Conservation (phyloP, 768 basidiomycete species). For the Tephrocybe sp. region DNA sequence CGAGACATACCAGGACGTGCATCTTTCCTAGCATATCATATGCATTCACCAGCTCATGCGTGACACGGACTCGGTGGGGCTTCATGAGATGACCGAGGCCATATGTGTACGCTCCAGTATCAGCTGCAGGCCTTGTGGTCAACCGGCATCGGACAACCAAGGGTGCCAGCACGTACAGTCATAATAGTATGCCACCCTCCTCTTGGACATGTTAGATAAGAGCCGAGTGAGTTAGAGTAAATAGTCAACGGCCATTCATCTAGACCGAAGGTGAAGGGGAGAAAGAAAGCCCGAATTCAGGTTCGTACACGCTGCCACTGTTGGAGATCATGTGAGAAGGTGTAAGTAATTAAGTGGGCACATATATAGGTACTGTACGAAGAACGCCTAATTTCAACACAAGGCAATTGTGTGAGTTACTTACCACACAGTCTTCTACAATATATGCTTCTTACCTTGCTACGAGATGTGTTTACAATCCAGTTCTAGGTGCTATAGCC, state of each 20-base stretch:
- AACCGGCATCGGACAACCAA: background rate
- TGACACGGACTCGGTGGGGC: slow-evolving; percentile 91
- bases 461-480: no score
- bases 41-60: slow-evolving; percentile 87
- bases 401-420: no score
- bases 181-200: slow-evolving; percentile 80
- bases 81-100: slow-evolving; percentile 94
- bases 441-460: no score
- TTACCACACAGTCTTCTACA: no score
- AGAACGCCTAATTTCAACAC: background rate
- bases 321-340: slow-evolving; percentile 19
- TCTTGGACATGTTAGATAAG: slow-evolving; percentile 54
- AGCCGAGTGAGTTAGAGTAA: background rate
- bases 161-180: slow-evolving; percentile 52
- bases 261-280: slow-evolving; percentile 7
- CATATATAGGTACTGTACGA: background rate
- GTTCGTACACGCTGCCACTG: slow-evolving; percentile 14
- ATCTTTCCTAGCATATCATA: slow-evolving; percentile 95
- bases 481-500: no score
- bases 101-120: slow-evolving; percentile 75
- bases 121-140: slow-evolving; percentile 40
- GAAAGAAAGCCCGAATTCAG: slow-evolving; percentile 15
- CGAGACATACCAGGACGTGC: slow-evolving; percentile 76
- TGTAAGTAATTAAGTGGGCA: background rate
- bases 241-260: slow-evolving; percentile 13